Evolutionary conservation across 106 monocot genomes (phyloP), one percentile per base, ranked within the genome.

Genomic region (Apostasia ramifera): DNA sequence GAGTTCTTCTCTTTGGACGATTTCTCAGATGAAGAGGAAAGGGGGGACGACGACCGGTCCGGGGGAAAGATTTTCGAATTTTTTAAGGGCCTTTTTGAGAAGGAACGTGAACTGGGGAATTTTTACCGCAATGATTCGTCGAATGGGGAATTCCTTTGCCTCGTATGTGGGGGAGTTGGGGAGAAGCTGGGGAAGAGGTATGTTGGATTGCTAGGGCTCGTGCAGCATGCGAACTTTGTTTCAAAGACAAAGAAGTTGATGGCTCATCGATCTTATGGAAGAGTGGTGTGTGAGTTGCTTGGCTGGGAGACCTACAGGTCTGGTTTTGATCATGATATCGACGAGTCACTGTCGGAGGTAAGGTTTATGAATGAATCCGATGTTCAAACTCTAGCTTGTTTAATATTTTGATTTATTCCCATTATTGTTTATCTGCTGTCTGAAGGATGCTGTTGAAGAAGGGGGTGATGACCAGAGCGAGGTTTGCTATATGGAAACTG

Each of bases 111-210:
- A 26, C 41, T 93, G 73, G 82, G 76, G 80, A 70, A 44, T 41
- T 78, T 84, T 71, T 89, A 89, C 59, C 78, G 62, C 76, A 84
- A 73, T 51, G 75, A 86, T 38, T 70, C 61, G 46, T 68, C 60
- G 52, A 83, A 80, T 8, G 84, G 89, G 57, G 81, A 86, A 53
- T 89, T 89, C 52, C 44, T 3, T 47, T 93, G 93, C 70, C 65
- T 88, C 26, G 92, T 81, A 2, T 89, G 92, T 64, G 63, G 53
- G 12, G 79, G 69, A 15, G 77, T 62, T 5, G 75, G 79, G 37
- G 67, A 49, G 66, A 82, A 85, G 63, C 50, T 61, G 62, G 57
- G 86, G 56, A 84, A 78, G 74, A 74, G 75, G 61, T 94, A 61
- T 74, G 47, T 37, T 43, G 64, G 74, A 40, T 87, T 87, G 58